phyloP scores from a whole-genome alignment of 306 rosid species.

The Purshia tridentata region DNA sequence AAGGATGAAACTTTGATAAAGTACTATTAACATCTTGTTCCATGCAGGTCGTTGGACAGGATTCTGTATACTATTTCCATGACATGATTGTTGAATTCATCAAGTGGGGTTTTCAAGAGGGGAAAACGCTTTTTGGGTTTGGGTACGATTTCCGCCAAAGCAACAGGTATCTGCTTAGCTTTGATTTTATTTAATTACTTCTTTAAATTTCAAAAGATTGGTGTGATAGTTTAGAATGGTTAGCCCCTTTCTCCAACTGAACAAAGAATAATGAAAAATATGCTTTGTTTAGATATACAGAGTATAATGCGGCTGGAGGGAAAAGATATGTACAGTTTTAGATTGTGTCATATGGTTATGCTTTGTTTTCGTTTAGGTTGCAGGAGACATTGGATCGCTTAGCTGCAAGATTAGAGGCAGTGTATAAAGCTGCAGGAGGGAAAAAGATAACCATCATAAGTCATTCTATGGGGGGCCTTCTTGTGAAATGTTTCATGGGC shows the following conservation, averaged over 20 bases:
- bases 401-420: constrained; percentile 66
- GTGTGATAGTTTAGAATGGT: background rate
- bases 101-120: constrained; percentile 91
- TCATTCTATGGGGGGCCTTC: constrained; percentile 97
- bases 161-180: constrained; percentile 61
- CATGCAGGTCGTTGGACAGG: constrained; percentile 76
- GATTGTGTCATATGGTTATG: background rate
- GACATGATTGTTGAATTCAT: constrained; percentile 86
- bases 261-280: background rate
- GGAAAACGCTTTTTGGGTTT: constrained; percentile 91
- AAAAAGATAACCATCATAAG: constrained; percentile 82
- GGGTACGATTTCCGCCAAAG: constrained; percentile 99
- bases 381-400: constrained; percentile 76
- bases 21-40: constrained; percentile 4
- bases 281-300: constrained; percentile 7
- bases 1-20: background rate
- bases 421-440: constrained; percentile 80
- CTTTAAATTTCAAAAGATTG: background rate
- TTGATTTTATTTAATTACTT: background rate
- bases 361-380: constrained; percentile 52
- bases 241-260: background rate
- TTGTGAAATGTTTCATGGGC: constrained; percentile 94
- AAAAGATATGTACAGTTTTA: too few species aligned
- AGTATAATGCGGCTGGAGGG: background rate
- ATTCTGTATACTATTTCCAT: constrained; percentile 80